Base-by-base conservation (phyloP, 2,329 filamentous ascomycete genomes). In the Sclerotinia sclerotiorum region DNA sequence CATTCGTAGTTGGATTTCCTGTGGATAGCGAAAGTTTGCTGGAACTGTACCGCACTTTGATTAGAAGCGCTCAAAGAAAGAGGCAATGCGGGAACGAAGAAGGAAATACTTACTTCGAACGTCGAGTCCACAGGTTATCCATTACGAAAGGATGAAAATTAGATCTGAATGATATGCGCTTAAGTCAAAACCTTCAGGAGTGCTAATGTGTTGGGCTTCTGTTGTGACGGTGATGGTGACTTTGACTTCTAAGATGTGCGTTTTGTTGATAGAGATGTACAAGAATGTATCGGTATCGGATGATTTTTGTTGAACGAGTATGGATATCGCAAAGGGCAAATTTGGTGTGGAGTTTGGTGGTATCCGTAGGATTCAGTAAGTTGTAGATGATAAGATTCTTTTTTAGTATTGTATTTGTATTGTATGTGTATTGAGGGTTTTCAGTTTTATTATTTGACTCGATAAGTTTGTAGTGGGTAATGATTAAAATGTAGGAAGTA, bases 21-120 rank as follows among this genome's bases (percentile, higher is more conserved):
- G 91, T 96, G 61, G 73, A 90, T 72, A 98, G 86, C 74, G 93
- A 97, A 81, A 97, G 90, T 84, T 97, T 98, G 85, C 88, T 92
- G 51, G 75, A 74, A 71, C 76, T 78, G 68, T 39, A 58, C 58
- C 46, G 68, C 76, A 70, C 74, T 69, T 72, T 70, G 54, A 49
- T 65, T 68, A 55, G 49, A 65, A 63, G 67, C 60, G 67, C 60
- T 44, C 46, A 39, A 69, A 64, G 46, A 35, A 61, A 60, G 55
- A 61, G 60, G 63, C 17, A 44, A 56, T 51, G 49, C 70, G 62
- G 24, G 46, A 52, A 35, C 54, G 24, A 62, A 61, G 63, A 61
- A 65, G 64, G 58, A 65, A 58, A 64, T 52, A 62, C 73, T 80
- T 85, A 94, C 91, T 93, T 93, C 81, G 89, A 90, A 81, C 92